Evolutionary conservation across 192 early-diverging fungal species (phyloP).

Genomic region (Pilaira anomala): DNA sequence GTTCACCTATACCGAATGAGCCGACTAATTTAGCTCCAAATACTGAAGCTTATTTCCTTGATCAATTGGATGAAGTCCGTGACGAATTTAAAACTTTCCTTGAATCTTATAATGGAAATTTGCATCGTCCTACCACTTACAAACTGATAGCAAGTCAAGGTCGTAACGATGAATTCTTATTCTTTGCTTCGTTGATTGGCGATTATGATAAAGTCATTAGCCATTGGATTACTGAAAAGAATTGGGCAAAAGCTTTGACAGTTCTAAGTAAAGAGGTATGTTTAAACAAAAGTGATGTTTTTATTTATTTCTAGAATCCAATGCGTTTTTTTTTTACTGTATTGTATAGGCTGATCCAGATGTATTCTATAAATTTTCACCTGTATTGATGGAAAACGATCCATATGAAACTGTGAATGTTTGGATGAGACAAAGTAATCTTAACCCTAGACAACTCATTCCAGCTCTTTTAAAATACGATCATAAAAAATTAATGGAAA

Average conservation of each 20-base stretch:
- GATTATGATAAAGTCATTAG: slow-evolving; percentile 87
- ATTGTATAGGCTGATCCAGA: slow-evolving; percentile 60
- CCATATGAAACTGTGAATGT: slow-evolving; percentile 83
- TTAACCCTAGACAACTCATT: slow-evolving; percentile 82
- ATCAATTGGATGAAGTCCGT: slow-evolving; percentile 57
- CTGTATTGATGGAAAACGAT: slow-evolving; percentile 78
- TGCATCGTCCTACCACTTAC: slow-evolving; percentile 72
- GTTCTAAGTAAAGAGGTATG: slow-evolving; percentile 78
- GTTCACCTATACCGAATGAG: slow-evolving; percentile 1
- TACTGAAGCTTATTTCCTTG: slow-evolving; percentile 44
- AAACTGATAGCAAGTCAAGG: slow-evolving; percentile 86
- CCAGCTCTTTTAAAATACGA: slow-evolving; percentile 83
- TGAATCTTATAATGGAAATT: slow-evolving; percentile 57
- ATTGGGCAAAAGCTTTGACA: slow-evolving; percentile 74
- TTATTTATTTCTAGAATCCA: not conserved
- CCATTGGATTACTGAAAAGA: slow-evolving; percentile 77
- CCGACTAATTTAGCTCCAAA: slow-evolving; percentile 34
- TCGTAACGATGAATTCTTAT: slow-evolving; percentile 73
- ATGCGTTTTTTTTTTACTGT: not conserved
- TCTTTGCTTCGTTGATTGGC: slow-evolving; percentile 77
- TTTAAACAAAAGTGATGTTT: not conserved
- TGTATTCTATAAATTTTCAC: slow-evolving; percentile 86
- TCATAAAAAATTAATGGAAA: slow-evolving; percentile 37
- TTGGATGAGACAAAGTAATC: slow-evolving; percentile 80
- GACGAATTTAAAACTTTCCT: slow-evolving; percentile 75